Conservation (phyloP, 148 eudicot genomes). For the Vaccinium vitisidaea region DNA sequence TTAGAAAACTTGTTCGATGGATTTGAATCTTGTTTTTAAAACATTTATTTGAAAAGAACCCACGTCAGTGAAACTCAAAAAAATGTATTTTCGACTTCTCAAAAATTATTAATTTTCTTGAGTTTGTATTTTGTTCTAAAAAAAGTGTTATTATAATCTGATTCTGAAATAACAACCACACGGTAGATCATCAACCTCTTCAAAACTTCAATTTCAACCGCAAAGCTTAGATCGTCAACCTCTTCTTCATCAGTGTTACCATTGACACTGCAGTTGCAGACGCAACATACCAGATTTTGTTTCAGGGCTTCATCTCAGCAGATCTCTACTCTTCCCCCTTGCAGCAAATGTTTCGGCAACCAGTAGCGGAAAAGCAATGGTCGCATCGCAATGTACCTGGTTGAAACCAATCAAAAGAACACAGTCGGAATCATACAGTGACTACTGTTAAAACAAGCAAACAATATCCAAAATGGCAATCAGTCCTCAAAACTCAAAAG, state of each 20-base stretch:
- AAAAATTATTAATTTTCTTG: neutral
- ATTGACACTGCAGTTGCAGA: neutral
- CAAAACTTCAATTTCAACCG: neutral
- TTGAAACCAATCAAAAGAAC: conserved; percentile 6
- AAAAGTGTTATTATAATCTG: neutral
- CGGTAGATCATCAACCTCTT: neutral
- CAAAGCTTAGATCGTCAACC: neutral
- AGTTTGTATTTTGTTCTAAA: neutral
- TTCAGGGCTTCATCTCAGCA: neutral
- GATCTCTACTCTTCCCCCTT: conserved; percentile 27
- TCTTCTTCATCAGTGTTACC: neutral
- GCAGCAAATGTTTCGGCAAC: conserved; percentile 80
- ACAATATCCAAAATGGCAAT: neutral
- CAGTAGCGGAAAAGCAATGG: conserved; percentile 69
- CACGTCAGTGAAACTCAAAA: neutral
- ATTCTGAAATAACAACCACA: neutral
- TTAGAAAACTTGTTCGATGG: neutral
- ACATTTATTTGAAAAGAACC: neutral
- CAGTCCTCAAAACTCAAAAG: neutral
- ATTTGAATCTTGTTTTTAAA: neutral
- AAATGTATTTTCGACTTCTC: no score
- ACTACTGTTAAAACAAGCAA: neutral
- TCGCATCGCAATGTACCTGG: conserved; percentile 87
- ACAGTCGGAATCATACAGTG: neutral
- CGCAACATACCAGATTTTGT: neutral